Base-by-base conservation (phyloP, 129 eudicot genomes). In the Ambrosia artemisiifolia region DNA sequence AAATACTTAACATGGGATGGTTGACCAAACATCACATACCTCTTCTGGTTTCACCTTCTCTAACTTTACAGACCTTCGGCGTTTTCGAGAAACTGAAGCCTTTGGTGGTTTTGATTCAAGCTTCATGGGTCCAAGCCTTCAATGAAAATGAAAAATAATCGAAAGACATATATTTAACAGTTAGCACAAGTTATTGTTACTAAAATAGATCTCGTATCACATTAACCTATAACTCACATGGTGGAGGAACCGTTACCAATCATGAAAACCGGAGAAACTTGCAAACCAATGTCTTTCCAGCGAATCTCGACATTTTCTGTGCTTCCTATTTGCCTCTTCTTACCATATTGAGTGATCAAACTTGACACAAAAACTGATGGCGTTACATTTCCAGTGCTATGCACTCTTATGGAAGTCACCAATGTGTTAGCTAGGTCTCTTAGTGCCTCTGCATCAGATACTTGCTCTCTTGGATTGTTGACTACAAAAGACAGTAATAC, bases 371-470 rank as follows among this genome's bases (percentile, higher is more conserved):
- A 88, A 13, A 78, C 83, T 3, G 86, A 67, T 8, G 91, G 86
- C 55, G 84, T 81, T 47, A 88, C 17, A 46, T 76, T 81, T 35
- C 81, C 88, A 14, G 16, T 20, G 48, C 73, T 55, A 8, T 78
- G 74, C 40, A 80, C 38, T 62, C 65, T 85, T 28, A 85, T 75
- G 8, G 85, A 72, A 17, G 80, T 38, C 47, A 75, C 35, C 78
- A 85, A 57, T 4, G 82, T 68, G 57, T 30, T 74, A 6, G 88
- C 77, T 6, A 88, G 66, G 2, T 75, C 91, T 4, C 77, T 38
- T 47, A 88, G 63, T 7, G 88, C 84, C 71, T 81, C 91, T 35
- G 91, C 95, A 78, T 88, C 95, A 20, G 83, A 76, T 0, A 88
- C 82, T 72, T 85, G 91, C 49, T 88, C 95, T 69, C 88, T 78